Base-by-base conservation (phyloP, 2,329 filamentous ascomycete species). In the Penicillium frequentans region DNA sequence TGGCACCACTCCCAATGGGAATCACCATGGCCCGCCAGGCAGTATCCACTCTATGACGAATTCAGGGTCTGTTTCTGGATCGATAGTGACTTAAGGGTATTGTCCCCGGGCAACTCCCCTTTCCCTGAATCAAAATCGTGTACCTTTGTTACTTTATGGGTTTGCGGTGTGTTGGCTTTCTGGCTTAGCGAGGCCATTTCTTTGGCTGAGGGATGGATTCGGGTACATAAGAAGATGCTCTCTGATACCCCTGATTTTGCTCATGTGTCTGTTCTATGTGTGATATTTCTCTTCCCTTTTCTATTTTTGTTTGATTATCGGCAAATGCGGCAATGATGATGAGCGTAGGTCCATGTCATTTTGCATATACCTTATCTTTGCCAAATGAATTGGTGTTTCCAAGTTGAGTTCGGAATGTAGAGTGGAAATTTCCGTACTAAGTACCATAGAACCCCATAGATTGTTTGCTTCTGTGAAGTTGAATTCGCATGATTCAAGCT, bases 21-120 rank as follows among this genome's bases (percentile, higher is more conserved):
- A 54, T 5, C 69, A 66, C 52, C 65, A 67, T 24, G 68, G 62
- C 23, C 64, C 64, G 3, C 60, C 68, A 7, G 66, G 63, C 8
- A 73, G 69, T 48, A 70, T 70, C 27, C 70, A 71, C 55, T 73
- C 70, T 2, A 58, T 64, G 61, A 57, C 69, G 8, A 70, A 70
- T 24, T 71, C 70, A 1, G 65, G 65, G 2, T 73, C 71, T 14
- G 64, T 64, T 14, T 53, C 61, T 27, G 64, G 62, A 39, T 66
- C 64, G 8, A 54, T 58, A 24, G 52, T 55, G 24, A 64, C 54
- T 33, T 53, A 35, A 52, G 47, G 9, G 19, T n/a, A 9, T 19
- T 43, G n/a, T 24, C 16, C 48, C 16, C 45, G 10, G 33, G 33
- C 21, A 16, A 46, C 42, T 35, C 54, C 26, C 45, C 23, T 49